phyloP scores from a whole-genome alignment of 2,329 filamentous ascomycete genomes.

The Furcasterigmium sp. region DNA sequence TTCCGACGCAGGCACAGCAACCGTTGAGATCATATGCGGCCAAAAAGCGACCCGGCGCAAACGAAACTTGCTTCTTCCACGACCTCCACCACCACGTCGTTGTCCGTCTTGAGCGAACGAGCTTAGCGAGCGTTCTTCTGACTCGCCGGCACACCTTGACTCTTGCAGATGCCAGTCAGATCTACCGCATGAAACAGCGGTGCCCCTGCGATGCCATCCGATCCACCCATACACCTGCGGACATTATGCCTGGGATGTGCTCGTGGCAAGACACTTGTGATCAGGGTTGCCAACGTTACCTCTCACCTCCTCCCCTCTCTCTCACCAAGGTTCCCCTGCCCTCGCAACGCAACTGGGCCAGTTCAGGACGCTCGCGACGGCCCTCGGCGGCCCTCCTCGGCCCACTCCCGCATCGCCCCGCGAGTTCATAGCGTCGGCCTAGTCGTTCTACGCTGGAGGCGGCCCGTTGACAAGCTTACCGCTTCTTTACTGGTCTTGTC shows the following conservation, averaged over 20 bases:
- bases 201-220: not conserved
- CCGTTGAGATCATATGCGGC: not conserved
- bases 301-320: not conserved
- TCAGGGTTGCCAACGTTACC: too few relatives aligned
- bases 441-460: not conserved
- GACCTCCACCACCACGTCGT: too few relatives aligned
- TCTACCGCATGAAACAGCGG: not conserved
- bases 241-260: not conserved
- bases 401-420: not conserved
- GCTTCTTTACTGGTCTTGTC: not conserved
- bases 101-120: too few relatives aligned
- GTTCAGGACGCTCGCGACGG: not conserved
- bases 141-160: too few relatives aligned
- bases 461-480: not conserved
- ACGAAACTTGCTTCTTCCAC: not conserved
- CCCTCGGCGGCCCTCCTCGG: not conserved
- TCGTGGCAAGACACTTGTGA: not conserved
- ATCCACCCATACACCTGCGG: not conserved
- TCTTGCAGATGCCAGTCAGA: not conserved
- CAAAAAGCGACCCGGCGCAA: not conserved
- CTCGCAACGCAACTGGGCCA: not conserved
- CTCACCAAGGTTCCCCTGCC: not conserved
- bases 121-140: too few relatives aligned
- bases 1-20: not conserved
- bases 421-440: constrained; percentile 1